These are phyloP conservation scores for Volvox africanus DNA, from an alignment of 139 green algal species.

Conservation along the genomic window DNA sequence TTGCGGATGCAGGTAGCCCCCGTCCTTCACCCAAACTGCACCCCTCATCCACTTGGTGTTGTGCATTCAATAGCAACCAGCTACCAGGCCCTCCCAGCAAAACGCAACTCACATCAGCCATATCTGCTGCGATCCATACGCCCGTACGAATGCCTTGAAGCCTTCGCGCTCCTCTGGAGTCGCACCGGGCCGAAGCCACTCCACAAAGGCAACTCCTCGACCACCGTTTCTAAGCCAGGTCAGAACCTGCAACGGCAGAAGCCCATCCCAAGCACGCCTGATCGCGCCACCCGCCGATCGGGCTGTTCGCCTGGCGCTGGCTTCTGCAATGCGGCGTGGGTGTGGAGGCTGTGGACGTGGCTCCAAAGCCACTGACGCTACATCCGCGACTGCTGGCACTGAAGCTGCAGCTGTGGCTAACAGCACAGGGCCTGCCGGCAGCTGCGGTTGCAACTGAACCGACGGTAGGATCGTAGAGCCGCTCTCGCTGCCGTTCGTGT, in stretches of 20 bases:
- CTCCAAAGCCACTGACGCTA: neutral
- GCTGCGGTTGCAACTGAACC: neutral
- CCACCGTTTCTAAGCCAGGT: neutral
- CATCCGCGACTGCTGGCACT: neutral
- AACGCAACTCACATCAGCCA: conserved; percentile 28
- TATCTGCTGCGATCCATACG: neutral
- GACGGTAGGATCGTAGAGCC: neutral
- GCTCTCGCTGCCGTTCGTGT: neutral
- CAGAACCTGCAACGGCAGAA: neutral
- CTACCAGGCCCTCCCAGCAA: too few relatives aligned
- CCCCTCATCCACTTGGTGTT: neutral
- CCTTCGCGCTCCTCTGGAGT: neutral
- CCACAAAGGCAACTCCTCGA: neutral
- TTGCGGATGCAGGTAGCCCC: neutral
- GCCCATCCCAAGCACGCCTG: neutral
- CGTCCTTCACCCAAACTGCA: neutral
- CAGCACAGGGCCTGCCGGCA: neutral
- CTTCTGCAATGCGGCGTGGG: too few relatives aligned
- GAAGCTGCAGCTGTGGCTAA: too few relatives aligned
- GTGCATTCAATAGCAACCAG: neutral
- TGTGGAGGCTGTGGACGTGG: too few relatives aligned
- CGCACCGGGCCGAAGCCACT: neutral
- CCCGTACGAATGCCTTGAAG: neutral
- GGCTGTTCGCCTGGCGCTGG: neutral
- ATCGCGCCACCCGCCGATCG: neutral